Conservation (phyloP, 345 rosid species). For the Gossypium stocksii region DNA sequence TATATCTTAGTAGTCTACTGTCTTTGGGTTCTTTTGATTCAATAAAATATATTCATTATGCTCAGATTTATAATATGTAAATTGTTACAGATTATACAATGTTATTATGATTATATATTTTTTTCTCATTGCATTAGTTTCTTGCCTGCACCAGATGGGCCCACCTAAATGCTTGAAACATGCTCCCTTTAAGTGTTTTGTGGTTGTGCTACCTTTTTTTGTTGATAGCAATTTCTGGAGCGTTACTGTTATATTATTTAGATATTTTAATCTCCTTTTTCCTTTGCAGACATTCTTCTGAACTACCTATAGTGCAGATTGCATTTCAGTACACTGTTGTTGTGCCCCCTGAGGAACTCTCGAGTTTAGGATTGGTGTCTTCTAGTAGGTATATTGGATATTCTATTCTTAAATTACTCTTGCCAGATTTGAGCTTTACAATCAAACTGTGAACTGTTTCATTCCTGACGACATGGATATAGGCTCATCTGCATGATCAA, state of each 20-base stretch:
- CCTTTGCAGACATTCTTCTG: slow-evolving; percentile 59
- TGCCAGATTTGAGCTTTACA: neutral
- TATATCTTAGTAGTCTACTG: neutral
- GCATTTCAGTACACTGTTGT: slow-evolving; percentile 90
- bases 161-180: slow-evolving; percentile 2
- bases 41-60: neutral
- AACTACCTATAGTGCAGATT: slow-evolving; percentile 82
- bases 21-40: neutral
- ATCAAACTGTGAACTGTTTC: neutral
- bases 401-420: slow-evolving; percentile 2
- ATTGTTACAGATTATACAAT: neutral
- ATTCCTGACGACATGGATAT: neutral
- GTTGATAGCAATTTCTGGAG: neutral
- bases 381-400: slow-evolving; percentile 49
- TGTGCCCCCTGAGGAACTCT: slow-evolving; percentile 72
- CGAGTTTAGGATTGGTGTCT: slow-evolving; percentile 47
- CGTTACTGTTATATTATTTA: neutral
- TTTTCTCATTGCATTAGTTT: neutral
- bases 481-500: neutral
- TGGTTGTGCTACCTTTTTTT: neutral
- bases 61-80: neutral
- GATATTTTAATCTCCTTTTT: neutral
- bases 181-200: neutral
- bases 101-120: neutral
- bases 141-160: neutral